Evolutionary conservation across 2,329 filamentous ascomycete genomes (phyloP), one percentile per base, ranked within the genome.

Genomic region (Neofusicoccum umdonicola): DNA sequence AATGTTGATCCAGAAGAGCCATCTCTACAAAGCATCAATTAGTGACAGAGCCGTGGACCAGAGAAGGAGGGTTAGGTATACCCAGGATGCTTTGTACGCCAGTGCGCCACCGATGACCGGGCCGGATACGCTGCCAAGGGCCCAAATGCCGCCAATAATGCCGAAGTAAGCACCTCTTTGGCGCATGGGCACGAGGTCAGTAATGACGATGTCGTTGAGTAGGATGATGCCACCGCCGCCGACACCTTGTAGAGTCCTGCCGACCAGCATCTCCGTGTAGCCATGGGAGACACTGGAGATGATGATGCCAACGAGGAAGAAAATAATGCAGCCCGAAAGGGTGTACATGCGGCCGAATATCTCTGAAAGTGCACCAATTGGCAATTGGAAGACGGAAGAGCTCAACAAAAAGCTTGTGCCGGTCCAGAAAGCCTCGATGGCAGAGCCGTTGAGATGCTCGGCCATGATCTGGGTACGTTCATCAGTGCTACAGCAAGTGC

Each of bases 341-440:
- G 81, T 72, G 4, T 76, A 71, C 22, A 80, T 80, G 19, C 82
- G 80, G 2, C 82, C 83, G 64, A 85, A 83, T 19, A 82, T 77
- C 63, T 82, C 77, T 9, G 80, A 79, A 3, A 82, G 70, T 0
- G 77, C 72, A 0, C 78, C 78, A 62, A 78, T 77, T 57, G 80
- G 71, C 19, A 79, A 80, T 52, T 81, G 77, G 52, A 79, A 77
- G 27, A 79, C 77, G 15, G 80, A 77, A 17, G 74, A 77, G 3
- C 78, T 71, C 12, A 84, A 71, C 0, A 85, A 75, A 65, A 83
- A 85, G 3, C 78, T 77, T 0, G 82, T 80, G 1, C 80, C 81
- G 12, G 81, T 76, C 84, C 83, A 85, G 64, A 84, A 80, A 0
- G 79, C 74, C 52, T 78, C 74, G 9, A 75, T 71, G 39, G 78